A percentile compares a stretch with the other conserved stretches of the same genome.
These are phyloP conservation scores for Fusarium piperis DNA, from an alignment of 2,329 filamentous ascomycete genomes.

Conservation along the genomic window DNA sequence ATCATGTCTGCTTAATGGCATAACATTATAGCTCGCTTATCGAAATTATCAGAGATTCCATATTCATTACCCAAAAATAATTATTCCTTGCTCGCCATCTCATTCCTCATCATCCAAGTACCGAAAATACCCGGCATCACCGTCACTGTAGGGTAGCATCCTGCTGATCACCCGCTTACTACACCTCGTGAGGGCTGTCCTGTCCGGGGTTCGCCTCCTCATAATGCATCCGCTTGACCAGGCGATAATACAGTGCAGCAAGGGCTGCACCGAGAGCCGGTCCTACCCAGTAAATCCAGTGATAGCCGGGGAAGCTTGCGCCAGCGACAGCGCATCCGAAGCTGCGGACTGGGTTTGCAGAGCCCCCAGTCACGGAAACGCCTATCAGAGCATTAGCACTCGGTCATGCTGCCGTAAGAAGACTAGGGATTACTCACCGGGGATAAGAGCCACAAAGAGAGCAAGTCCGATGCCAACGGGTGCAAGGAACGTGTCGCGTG, in stretches of 20 bases:
- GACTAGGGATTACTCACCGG: constrained; percentile 14
- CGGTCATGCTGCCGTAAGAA: not conserved
- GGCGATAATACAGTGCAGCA: constrained; percentile 56
- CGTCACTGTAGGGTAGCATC: not conserved
- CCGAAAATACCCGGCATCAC: not conserved
- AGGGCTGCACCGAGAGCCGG: constrained; percentile 57
- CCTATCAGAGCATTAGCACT: constrained; percentile 5
- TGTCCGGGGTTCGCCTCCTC: constrained; percentile 57
- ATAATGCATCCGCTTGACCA: constrained; percentile 59
- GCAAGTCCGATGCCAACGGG: constrained; percentile 75
- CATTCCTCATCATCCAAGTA: not conserved
- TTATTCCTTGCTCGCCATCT: not conserved
- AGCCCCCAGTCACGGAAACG: constrained; percentile 50
- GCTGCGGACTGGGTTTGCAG: constrained; percentile 57
- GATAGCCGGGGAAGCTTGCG: constrained; percentile 51
- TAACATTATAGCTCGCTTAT: not conserved
- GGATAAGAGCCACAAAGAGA: constrained; percentile 65
- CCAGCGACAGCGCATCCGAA: constrained; percentile 55
- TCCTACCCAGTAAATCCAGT: constrained; percentile 63
- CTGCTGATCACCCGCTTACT: not conserved
- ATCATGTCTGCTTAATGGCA: not conserved
- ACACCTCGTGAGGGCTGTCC: constrained; percentile 22
- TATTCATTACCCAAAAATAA: not conserved
- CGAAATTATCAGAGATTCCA: not conserved
- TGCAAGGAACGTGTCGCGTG: constrained; percentile 73